These are phyloP conservation scores for Huntiella decipiens DNA, from an alignment of 2,329 filamentous ascomycete genomes.

Conservation along the genomic window DNA sequence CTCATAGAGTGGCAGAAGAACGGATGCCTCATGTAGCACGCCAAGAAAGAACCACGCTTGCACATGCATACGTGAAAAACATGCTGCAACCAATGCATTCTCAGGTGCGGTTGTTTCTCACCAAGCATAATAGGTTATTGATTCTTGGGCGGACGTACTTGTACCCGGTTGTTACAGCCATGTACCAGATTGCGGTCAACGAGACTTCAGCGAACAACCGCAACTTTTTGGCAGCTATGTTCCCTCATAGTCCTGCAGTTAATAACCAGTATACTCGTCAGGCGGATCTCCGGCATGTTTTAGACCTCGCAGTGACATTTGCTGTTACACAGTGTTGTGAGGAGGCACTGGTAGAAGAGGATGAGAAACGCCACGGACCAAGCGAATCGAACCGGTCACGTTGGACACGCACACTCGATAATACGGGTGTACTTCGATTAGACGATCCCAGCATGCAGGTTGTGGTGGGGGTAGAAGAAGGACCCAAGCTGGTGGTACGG, in stretches of 20 bases:
- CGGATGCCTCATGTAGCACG: slow-evolving; percentile 17
- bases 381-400: not conserved
- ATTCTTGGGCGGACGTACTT: slow-evolving; percentile 27
- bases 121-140: slow-evolving; percentile 23
- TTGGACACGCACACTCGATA: slow-evolving; percentile 4
- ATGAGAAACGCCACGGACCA: not conserved
- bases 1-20: slow-evolving; percentile 16
- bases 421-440: not conserved
- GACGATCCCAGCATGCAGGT: not conserved
- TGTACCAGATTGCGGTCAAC: slow-evolving; percentile 20
- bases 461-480: not conserved
- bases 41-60: slow-evolving; percentile 23
- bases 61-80: slow-evolving; percentile 18
- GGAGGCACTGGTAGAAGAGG: slow-evolving; percentile 12
- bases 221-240: slow-evolving; percentile 20
- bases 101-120: slow-evolving; percentile 26
- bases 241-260: slow-evolving; percentile 20
- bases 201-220: slow-evolving; percentile 3
- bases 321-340: slow-evolving; percentile 22
- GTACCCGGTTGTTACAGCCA: slow-evolving; percentile 25
- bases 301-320: slow-evolving; percentile 25
- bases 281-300: slow-evolving; percentile 26
- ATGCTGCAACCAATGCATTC: slow-evolving; percentile 15
- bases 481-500: not conserved
- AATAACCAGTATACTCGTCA: slow-evolving; percentile 25